Evolutionary conservation across 306 rosid species (phyloP), one percentile per base, ranked within the genome.

Genomic region (Glycyrrhiza uralensis): DNA sequence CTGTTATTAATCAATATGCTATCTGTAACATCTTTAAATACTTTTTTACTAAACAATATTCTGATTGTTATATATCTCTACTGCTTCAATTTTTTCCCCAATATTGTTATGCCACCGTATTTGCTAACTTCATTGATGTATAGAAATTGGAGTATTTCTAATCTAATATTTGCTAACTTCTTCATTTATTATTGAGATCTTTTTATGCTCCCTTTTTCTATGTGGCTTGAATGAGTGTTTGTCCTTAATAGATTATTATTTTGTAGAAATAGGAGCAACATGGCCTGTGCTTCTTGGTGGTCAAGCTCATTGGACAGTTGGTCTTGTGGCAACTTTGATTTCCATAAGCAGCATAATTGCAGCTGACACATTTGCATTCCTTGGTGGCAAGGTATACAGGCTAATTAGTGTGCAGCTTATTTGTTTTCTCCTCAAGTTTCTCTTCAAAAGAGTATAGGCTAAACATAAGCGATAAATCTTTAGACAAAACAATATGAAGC

Each of bases 301-400:
- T 56, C 87, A 71, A 79, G 74, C 87, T 84, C 96, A 91, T 59
- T 95, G 99, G 97, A 91, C 97, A 51, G 89, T 95, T 76, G 99
- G 96, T 74, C 97, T 95, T 72, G 96, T 95, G 69, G 99, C 97
- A 74, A 89, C 97, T 61, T 80, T 91, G 83, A 81, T 91, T 84
- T 80, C 93, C 75, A 79, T 89, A 63, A 82, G 97, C 71, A 84
- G 96, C 82, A 79, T 94, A 69, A 94, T 95, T 69, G 96, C 99
- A 41, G 99, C 97, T 8, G 97, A 91, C 81, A 88, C 99, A 8
- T 88, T n/a, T 70, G 96, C 96, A 17, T 94, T 91, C 78, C 54
- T 94, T 81, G 99, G 96, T 52, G 97, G 97, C 84, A 95, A 89
- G 96, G 97, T 94, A 85, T 79, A 70, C 65, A 51, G 32, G 73